These are phyloP conservation scores for Beverwykella pulmonaria DNA, from an alignment of 495 filamentous ascomycete species.

Conservation along the genomic window DNA sequence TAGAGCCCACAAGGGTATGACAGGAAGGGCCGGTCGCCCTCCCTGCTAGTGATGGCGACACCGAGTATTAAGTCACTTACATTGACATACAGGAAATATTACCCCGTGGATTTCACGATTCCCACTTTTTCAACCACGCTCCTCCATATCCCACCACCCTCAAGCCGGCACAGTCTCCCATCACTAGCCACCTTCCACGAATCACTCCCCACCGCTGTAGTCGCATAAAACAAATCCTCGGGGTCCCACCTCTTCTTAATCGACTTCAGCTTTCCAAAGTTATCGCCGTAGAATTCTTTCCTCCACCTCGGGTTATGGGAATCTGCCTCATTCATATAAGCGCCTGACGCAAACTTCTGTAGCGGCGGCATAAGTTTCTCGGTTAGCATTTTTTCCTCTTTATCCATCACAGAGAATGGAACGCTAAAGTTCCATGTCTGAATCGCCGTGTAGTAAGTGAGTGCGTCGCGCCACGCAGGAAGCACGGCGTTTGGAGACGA, in stretches of 20 bases:
- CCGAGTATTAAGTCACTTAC: too few species aligned
- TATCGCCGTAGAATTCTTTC: conserved; percentile 22
- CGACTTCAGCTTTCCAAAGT: neutral
- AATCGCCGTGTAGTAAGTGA: neutral
- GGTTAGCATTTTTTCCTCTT: neutral
- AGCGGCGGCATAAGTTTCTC: conserved; percentile 19
- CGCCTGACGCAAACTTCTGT: conserved; percentile 20
- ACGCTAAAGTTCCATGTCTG: conserved; percentile 21
- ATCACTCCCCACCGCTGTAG: conserved; percentile 23
- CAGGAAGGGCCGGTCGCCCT: too few species aligned
- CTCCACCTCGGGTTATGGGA: conserved; percentile 20
- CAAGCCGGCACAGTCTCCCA: conserved; percentile 44
- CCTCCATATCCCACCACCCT: too few species aligned
- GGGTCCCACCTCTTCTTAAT: conserved; percentile 25
- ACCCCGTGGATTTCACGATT: too few species aligned
- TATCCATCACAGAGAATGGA: conserved; percentile 1
- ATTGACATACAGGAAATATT: too few species aligned
- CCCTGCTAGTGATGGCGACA: too few species aligned
- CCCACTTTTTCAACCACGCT: too few species aligned
- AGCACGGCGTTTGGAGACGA: conserved; percentile 23
- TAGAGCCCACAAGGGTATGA: too few species aligned
- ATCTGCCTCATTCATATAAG: conserved; percentile 25
- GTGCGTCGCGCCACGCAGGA: conserved; percentile 29
- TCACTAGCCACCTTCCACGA: conserved; percentile 48
- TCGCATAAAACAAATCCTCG: conserved; percentile 9